These are phyloP conservation scores for Lipomyces anomalus DNA, from an alignment of 805 yeast genomes.

Conservation along the genomic window DNA sequence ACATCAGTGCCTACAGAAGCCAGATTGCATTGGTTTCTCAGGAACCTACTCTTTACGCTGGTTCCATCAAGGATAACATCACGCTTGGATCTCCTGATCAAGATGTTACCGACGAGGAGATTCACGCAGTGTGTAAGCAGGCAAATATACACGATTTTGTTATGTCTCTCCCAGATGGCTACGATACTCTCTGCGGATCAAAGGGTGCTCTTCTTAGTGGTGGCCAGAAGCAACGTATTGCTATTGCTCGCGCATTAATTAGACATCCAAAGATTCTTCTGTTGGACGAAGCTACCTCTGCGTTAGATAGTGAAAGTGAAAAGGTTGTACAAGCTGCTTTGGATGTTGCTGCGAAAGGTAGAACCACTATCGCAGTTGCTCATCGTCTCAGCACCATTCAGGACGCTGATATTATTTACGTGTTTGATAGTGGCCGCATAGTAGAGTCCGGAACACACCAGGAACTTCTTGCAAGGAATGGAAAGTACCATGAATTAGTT, in stretches of 20 bases:
- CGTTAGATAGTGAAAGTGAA: slow-evolving; percentile 56
- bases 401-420: slow-evolving; percentile 47
- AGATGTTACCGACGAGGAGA: slow-evolving; percentile 39
- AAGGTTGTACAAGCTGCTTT: slow-evolving; percentile 59
- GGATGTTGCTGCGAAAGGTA: slow-evolving; percentile 48
- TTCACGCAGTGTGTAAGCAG: slow-evolving; percentile 44
- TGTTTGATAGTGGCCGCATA: slow-evolving; percentile 50
- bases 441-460: slow-evolving; percentile 46
- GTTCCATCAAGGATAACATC: slow-evolving; percentile 52
- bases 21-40: slow-evolving; percentile 57
- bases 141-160: slow-evolving; percentile 58
- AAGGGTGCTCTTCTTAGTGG: slow-evolving; percentile 53
- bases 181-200: slow-evolving; percentile 47
- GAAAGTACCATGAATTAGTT: slow-evolving; percentile 38
- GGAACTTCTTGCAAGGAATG: slow-evolving; percentile 35
- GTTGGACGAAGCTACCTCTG: slow-evolving; percentile 54
- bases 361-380: slow-evolving; percentile 70
- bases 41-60: slow-evolving; percentile 55
- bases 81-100: slow-evolving; percentile 41
- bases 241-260: slow-evolving; percentile 56
- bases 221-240: slow-evolving; percentile 59
- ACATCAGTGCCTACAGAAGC: slow-evolving; percentile 46
- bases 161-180: slow-evolving; percentile 52
- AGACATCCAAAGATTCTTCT: slow-evolving; percentile 50
- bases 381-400: slow-evolving; percentile 60